A percentile compares a stretch with the other conserved stretches of the same genome.
Conservation (phyloP, 148 eudicot genomes). For the Heliamphora exappendiculata region DNA sequence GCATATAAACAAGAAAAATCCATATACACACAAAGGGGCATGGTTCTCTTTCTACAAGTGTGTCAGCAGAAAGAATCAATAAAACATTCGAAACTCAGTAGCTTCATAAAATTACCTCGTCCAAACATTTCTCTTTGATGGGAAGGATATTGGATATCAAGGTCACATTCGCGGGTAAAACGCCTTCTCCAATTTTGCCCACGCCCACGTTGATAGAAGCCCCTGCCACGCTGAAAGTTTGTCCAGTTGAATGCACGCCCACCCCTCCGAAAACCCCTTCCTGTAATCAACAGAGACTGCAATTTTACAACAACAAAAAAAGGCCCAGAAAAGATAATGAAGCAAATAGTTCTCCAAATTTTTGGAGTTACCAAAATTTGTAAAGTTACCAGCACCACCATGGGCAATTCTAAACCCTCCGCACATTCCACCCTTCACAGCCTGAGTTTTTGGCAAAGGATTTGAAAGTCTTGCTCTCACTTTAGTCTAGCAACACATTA, state of each 20-base stretch:
- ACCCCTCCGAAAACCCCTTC: constrained; percentile 53
- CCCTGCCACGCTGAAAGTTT: constrained; percentile 50
- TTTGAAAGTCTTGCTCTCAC: constrained; percentile 82
- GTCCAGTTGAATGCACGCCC: constrained; percentile 33
- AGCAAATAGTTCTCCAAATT: not conserved
- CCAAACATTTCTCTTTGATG: constrained; percentile 35
- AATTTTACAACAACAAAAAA: constrained; percentile 7
- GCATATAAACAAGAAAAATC: not conserved
- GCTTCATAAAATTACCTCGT: constrained; percentile 18
- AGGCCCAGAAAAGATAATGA: not conserved
- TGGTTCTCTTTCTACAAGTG: not conserved
- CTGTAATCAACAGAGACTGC: constrained; percentile 25
- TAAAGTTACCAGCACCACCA: constrained; percentile 31
- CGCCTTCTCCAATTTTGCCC: constrained; percentile 42
- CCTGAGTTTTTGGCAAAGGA: constrained; percentile 81
- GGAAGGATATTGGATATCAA: constrained; percentile 45
- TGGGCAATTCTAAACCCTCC: constrained; percentile 76
- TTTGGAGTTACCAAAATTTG: constrained; percentile 15
- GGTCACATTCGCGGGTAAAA: constrained; percentile 30
- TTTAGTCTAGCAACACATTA: constrained; percentile 31
- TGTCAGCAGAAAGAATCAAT: not conserved
- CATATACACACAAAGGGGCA: not conserved
- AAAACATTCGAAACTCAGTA: not conserved
- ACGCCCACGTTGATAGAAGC: constrained; percentile 38
- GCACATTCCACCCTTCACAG: constrained; percentile 79